Evolutionary conservation across 306 rosid genomes (phyloP).

Genomic region (Medicago arabica): DNA sequence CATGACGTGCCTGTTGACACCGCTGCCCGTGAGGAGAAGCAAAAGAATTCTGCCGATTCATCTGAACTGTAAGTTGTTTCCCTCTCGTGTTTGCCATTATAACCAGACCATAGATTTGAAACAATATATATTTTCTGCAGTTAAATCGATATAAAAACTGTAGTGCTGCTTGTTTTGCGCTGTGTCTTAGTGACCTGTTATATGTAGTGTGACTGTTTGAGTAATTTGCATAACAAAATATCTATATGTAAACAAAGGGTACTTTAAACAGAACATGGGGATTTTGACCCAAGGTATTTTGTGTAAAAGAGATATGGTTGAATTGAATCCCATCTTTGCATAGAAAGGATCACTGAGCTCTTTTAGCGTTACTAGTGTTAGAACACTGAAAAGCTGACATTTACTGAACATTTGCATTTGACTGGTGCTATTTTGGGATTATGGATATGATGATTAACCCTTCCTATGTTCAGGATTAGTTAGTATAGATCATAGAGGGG

Average conservation of each 20-base stretch:
- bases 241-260: constrained; percentile 18
- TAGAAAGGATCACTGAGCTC: not conserved
- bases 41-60: constrained; percentile 63
- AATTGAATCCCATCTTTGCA: not conserved
- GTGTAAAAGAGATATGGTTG: not conserved
- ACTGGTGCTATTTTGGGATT: constrained; percentile 27
- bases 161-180: constrained; percentile 23
- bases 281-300: constrained; percentile 29
- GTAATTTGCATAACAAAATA: constrained; percentile 5
- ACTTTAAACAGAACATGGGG: not conserved
- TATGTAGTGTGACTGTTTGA: constrained; percentile 26
- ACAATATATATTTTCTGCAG: constrained; percentile 12
- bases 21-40: constrained; percentile 71
- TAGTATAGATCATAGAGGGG: not conserved
- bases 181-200: not conserved
- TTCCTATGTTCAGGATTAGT: constrained; percentile 1
- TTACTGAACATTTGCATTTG: constrained; percentile 27
- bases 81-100: not conserved
- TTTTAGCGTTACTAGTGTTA: constrained; percentile 12
- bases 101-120: constrained; percentile 4
- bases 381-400: constrained; percentile 26
- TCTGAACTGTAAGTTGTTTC: constrained; percentile 65
- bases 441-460: constrained; percentile 7
- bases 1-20: constrained; percentile 75
- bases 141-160: constrained; percentile 10